A percentile compares a stretch with the other conserved stretches of the same genome.
Conservation (phyloP, 2,329 filamentous ascomycete species). For the Alternaria sp. region DNA sequence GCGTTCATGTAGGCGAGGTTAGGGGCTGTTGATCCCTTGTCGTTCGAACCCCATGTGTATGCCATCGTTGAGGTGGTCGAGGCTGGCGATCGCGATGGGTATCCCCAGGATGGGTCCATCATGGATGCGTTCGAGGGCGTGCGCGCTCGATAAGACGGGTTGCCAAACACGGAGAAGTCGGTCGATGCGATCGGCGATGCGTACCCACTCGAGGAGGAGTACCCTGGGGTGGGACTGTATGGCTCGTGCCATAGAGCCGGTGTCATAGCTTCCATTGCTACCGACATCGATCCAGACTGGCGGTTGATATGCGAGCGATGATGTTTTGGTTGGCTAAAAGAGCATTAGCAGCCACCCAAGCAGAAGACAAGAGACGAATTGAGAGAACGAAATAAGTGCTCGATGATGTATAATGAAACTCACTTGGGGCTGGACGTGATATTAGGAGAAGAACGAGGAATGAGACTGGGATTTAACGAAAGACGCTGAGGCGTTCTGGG, state of each 20-base stretch:
- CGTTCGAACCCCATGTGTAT: conserved; percentile 38
- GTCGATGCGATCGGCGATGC: conserved; percentile 35
- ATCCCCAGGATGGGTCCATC: conserved; percentile 38
- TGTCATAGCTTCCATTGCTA: conserved; percentile 25
- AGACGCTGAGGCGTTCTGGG: conserved; percentile 44
- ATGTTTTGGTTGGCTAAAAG: conserved; percentile 27
- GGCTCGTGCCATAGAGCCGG: conserved; percentile 34
- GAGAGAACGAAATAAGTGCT: conserved; percentile 12
- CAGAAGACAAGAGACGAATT: not conserved
- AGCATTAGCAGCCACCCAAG: not conserved
- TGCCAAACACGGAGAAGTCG: conserved; percentile 39
- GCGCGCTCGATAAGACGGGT: conserved; percentile 43
- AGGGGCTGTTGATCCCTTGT: conserved; percentile 35
- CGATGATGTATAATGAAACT: conserved; percentile 39
- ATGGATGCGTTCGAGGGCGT: conserved; percentile 47
- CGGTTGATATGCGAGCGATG: conserved; percentile 13
- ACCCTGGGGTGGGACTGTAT: conserved; percentile 37
- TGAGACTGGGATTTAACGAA: conserved; percentile 34
- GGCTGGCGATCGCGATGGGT: conserved; percentile 42
- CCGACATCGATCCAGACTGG: conserved; percentile 21
- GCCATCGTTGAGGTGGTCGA: conserved; percentile 44
- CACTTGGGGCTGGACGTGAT: conserved; percentile 41
- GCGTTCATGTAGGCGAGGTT: conserved; percentile 30
- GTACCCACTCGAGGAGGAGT: conserved; percentile 44
- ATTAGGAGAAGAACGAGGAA: conserved; percentile 39